These are phyloP conservation scores for Hymenoscyphus occultus DNA, from an alignment of 2,329 filamentous ascomycete species.

Conservation along the genomic window DNA sequence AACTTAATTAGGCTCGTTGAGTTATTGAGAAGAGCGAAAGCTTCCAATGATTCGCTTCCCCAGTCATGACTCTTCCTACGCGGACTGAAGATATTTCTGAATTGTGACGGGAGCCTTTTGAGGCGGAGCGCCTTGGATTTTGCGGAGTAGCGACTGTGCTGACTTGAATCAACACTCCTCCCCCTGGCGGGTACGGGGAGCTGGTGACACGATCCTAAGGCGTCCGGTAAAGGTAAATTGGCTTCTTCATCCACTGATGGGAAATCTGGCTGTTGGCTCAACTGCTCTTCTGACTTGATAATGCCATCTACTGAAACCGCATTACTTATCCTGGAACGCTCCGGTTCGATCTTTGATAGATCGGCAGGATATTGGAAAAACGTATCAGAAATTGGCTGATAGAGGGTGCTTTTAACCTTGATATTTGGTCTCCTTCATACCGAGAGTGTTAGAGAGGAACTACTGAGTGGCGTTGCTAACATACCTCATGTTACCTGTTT, in stretches of 20 bases:
- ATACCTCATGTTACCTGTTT: neutral
- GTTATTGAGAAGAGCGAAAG: neutral
- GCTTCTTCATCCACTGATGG: neutral
- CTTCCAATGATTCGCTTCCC: neutral
- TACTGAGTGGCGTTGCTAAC: neutral
- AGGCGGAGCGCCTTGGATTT: neutral
- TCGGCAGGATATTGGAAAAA: too few relatives aligned
- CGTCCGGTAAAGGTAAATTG: neutral
- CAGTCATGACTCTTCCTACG: neutral
- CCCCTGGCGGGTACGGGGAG: neutral
- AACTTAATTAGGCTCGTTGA: neutral
- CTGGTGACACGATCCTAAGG: too few relatives aligned
- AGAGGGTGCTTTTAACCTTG: neutral
- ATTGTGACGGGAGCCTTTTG: neutral
- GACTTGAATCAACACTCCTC: neutral
- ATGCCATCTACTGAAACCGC: too few relatives aligned
- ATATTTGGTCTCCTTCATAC: neutral
- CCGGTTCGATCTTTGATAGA: too few relatives aligned
- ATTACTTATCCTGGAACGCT: too few relatives aligned
- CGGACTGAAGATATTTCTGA: neutral
- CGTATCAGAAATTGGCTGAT: too few relatives aligned
- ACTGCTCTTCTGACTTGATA: too few relatives aligned
- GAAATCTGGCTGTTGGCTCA: too few relatives aligned
- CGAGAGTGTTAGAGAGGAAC: neutral
- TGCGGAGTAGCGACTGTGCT: neutral